These are phyloP conservation scores for Sporothrix humicola DNA, from an alignment of 2,329 filamentous ascomycete species.

Conservation along the genomic window DNA sequence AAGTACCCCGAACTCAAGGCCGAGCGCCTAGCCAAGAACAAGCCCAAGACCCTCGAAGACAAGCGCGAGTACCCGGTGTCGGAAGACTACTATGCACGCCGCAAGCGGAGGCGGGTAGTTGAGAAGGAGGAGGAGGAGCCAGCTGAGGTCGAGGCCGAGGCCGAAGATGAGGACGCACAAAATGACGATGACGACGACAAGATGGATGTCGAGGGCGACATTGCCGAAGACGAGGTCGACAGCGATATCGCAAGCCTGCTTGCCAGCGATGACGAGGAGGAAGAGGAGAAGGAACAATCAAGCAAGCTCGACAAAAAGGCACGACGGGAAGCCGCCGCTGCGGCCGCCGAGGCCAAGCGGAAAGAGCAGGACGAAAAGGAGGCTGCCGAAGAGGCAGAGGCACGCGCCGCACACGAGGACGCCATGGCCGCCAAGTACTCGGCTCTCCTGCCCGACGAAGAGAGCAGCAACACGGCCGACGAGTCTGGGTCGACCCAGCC, in stretches of 20 bases:
- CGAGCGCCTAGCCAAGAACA: conserved; percentile 76
- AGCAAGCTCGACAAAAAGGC: conserved; percentile 53
- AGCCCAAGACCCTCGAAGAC: conserved; percentile 79
- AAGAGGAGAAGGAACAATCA: conserved; percentile 47
- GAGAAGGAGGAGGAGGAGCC: conserved; percentile 50
- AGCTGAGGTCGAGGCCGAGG: conserved; percentile 52
- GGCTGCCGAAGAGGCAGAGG: conserved; percentile 46
- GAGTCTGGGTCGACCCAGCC: conserved; percentile 59
- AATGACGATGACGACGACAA: conserved; percentile 54
- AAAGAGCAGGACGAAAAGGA: conserved; percentile 47
- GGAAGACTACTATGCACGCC: conserved; percentile 61
- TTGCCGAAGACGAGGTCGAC: conserved; percentile 57
- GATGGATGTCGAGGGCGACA: conserved; percentile 37
- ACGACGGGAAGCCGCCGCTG: conserved; percentile 47
- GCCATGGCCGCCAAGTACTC: conserved; percentile 66
- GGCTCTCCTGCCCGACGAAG: conserved; percentile 57
- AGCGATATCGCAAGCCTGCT: conserved; percentile 40
- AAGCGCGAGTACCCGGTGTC: conserved; percentile 91
- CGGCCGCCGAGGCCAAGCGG: conserved; percentile 39
- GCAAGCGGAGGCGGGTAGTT: conserved; percentile 60
- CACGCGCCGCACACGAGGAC: conserved; percentile 68
- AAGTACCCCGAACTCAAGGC: conserved; percentile 78
- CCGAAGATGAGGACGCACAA: conserved; percentile 52
- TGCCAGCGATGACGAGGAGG: conserved; percentile 50
- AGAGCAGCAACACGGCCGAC: conserved; percentile 16